Conservation (phyloP, 768 basidiomycete genomes). For the Psilocybe sp. region DNA sequence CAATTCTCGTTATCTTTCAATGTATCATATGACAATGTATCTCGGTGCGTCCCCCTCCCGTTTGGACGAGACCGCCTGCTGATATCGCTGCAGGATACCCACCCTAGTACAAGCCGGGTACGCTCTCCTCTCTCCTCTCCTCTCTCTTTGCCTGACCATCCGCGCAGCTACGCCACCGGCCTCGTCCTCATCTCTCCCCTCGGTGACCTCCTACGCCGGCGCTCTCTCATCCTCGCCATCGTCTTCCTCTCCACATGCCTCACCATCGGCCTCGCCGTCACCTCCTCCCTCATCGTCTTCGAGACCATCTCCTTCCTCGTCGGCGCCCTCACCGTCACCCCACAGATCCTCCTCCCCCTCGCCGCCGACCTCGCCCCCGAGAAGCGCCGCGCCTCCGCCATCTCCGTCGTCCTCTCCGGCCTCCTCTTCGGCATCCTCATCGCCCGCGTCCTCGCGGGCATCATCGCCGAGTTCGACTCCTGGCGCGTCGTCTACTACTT, state of each 20-base stretch:
- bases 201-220: slow-evolving; percentile 79
- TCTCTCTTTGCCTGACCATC: neutral
- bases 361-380: slow-evolving; percentile 81
- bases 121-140: slow-evolving; percentile 1
- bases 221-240: slow-evolving; percentile 63
- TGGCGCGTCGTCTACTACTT: slow-evolving; percentile 79
- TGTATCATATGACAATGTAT: slow-evolving; percentile 36
- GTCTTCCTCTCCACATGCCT: slow-evolving; percentile 51
- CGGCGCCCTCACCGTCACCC: slow-evolving; percentile 65
- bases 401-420: slow-evolving; percentile 68
- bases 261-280: slow-evolving; percentile 71
- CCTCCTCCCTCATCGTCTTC: slow-evolving; percentile 53
- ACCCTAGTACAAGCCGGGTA: slow-evolving; percentile 70
- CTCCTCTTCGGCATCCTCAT: slow-evolving; percentile 70
- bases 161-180: slow-evolving; percentile 63
- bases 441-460: slow-evolving; percentile 70
- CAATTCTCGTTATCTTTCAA: slow-evolving; percentile 37
- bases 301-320: slow-evolving; percentile 66
- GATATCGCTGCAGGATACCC: slow-evolving; percentile 43
- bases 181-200: slow-evolving; percentile 74
- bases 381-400: slow-evolving; percentile 64
- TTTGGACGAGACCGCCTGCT: neutral
- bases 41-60: slow-evolving; percentile 23
- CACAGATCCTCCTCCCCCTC: slow-evolving; percentile 72
- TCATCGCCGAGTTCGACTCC: slow-evolving; percentile 67